Evolutionary conservation across 306 rosid species (phyloP).

Genomic region (Vigna reflexopilosa): DNA sequence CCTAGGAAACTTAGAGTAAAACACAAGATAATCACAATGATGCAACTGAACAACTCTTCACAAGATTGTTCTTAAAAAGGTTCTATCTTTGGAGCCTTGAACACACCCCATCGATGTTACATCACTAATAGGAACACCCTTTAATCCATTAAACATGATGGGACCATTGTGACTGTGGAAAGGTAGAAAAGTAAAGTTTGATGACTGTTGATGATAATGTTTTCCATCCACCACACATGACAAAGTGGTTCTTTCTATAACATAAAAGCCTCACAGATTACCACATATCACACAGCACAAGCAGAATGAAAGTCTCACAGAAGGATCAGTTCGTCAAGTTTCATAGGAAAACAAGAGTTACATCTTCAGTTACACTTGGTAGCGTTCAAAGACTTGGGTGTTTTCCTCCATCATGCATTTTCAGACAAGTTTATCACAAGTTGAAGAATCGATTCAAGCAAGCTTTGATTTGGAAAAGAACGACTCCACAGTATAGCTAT

Average conservation of each 20-base stretch:
- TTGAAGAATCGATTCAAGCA: conserved; percentile 69
- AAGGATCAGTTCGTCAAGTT: conserved; percentile 51
- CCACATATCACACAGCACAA: conserved; percentile 8
- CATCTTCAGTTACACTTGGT: conserved; percentile 62
- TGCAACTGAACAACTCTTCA: conserved; percentile 34
- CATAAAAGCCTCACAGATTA: conserved; percentile 29
- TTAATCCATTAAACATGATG: conserved; percentile 43
- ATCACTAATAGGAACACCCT: conserved; percentile 50
- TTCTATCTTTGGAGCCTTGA: conserved; percentile 26
- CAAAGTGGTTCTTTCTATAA: conserved; percentile 43
- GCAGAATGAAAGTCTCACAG: conserved; percentile 62
- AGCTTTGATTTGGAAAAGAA: conserved; percentile 52
- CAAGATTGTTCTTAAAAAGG: conserved; percentile 44
- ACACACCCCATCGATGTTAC: conserved; percentile 50
- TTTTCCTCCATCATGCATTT: conserved; percentile 45
- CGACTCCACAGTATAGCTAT: conserved; percentile 58
- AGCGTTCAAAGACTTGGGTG: conserved; percentile 49
- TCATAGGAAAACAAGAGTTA: conserved; percentile 54
- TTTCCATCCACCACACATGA: conserved; percentile 49
- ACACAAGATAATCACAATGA: conserved; percentile 50
- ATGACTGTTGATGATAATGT: conserved; percentile 54
- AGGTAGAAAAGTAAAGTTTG: conserved; percentile 45
- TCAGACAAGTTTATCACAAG: conserved; percentile 56
- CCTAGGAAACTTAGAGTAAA: conserved; percentile 58
- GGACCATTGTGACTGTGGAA: conserved; percentile 55